Percentiles rank a stretch among this genome's conserved stretches.
Conservation (phyloP, 2,329 filamentous ascomycete species). For the Talaromyces marneffei region DNA sequence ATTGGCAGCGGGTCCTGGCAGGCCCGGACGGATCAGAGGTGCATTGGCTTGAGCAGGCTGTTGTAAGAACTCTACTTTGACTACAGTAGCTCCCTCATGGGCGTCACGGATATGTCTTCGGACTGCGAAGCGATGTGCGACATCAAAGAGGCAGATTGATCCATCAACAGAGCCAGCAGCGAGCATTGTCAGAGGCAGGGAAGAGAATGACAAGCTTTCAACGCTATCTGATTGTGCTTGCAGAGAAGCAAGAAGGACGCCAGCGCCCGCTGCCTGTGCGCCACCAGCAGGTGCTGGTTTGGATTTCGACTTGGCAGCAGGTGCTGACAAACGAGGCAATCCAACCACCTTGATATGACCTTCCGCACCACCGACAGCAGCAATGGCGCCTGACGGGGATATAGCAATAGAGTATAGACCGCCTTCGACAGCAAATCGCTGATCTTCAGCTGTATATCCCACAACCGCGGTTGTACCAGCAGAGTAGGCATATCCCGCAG, state of each 20-base stretch:
- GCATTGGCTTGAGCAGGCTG: slow-evolving; percentile 32
- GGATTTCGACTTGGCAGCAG: slow-evolving; percentile 46
- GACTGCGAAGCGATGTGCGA: slow-evolving; percentile 78
- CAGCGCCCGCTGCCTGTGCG: slow-evolving; percentile 45
- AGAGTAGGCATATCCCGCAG: slow-evolving; percentile 52
- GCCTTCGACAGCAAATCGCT: slow-evolving; percentile 86
- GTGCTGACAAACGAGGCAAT: slow-evolving; percentile 59
- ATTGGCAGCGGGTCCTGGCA: slow-evolving; percentile 20
- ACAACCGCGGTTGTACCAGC: slow-evolving; percentile 62
- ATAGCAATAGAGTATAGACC: slow-evolving; percentile 84
- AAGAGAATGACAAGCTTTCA: slow-evolving; percentile 64
- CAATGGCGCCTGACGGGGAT: slow-evolving; percentile 70
- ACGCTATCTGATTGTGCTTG: slow-evolving; percentile 74
- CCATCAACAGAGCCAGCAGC: slow-evolving; percentile 61
- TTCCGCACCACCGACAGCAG: slow-evolving; percentile 80
- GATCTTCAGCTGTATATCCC: slow-evolving; percentile 70
- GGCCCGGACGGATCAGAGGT: slow-evolving; percentile 18
- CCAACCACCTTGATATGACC: slow-evolving; percentile 81
- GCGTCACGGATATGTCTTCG: slow-evolving; percentile 73
- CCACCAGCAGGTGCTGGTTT: slow-evolving; percentile 40
- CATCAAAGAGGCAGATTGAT: slow-evolving; percentile 78
- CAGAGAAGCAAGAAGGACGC: slow-evolving; percentile 73
- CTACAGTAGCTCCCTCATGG: slow-evolving; percentile 82
- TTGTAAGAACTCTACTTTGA: slow-evolving; percentile 81
- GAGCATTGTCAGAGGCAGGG: slow-evolving; percentile 55